Evolutionary conservation across 768 basidiomycete species (phyloP).

Genomic region (Termitomyces titanicus): DNA sequence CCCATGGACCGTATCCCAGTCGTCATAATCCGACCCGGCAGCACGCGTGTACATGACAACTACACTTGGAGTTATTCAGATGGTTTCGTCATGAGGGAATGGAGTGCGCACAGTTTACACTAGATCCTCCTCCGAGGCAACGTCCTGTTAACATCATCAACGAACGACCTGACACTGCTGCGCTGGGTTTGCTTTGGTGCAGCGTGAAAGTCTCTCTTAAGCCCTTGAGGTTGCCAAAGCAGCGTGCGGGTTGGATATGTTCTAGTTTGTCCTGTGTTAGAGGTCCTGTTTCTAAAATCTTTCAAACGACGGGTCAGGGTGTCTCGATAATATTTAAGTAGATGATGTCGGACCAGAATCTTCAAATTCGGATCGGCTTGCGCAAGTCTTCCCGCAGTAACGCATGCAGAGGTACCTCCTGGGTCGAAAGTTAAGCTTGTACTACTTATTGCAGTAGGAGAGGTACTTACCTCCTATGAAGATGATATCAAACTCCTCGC

Average conservation of each 20-base stretch:
- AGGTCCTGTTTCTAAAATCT: constrained; percentile 57
- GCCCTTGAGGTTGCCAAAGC: constrained; percentile 35
- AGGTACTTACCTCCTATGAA: too few species aligned
- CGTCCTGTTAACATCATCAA: constrained; percentile 41
- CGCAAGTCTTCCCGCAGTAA: constrained; percentile 51
- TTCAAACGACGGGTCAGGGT: not conserved
- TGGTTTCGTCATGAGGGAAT: not conserved
- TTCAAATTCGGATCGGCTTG: constrained; percentile 48
- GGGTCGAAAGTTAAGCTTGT: not conserved
- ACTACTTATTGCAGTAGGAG: too few species aligned
- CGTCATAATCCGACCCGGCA: constrained; percentile 61
- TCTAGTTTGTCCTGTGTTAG: constrained; percentile 40
- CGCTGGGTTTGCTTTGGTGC: constrained; percentile 40
- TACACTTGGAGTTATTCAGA: constrained; percentile 6
- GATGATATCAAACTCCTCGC: too few species aligned
- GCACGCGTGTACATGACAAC: constrained; percentile 56
- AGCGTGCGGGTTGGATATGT: constrained; percentile 55
- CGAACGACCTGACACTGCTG: constrained; percentile 38
- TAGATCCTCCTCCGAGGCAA: constrained; percentile 59
- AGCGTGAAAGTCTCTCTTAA: constrained; percentile 39
- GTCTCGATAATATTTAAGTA: not conserved
- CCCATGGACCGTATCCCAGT: constrained; percentile 47
- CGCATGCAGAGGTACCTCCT: constrained; percentile 53
- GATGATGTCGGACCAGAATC: constrained; percentile 38
- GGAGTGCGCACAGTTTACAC: constrained; percentile 48